Evolutionary conservation across 495 filamentous ascomycete species (phyloP).

Genomic region (Xylaria longipes): DNA sequence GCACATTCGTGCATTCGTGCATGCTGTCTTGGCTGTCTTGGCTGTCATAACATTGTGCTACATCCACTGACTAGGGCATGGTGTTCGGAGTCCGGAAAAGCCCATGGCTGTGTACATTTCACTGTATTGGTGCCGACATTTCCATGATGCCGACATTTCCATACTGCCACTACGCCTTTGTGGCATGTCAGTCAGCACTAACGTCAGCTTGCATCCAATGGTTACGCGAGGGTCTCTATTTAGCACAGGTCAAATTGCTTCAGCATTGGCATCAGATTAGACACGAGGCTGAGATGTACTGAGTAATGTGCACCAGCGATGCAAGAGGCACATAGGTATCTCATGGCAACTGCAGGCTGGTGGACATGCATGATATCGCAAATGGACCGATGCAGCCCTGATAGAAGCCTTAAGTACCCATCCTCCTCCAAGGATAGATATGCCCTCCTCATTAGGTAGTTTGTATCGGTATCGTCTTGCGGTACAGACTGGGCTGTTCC

Average conservation of each 20-base stretch:
- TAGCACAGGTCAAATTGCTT: not conserved
- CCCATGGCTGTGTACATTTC: not conserved
- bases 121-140: not conserved
- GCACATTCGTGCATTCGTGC: not conserved
- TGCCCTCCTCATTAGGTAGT: not conserved
- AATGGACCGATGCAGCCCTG: slow-evolving; percentile 17
- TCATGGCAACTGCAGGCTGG: slow-evolving; percentile 12
- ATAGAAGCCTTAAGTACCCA: not conserved
- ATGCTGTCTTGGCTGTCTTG: no score
- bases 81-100: slow-evolving; percentile 13
- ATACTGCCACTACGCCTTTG: not conserved
- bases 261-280: not conserved
- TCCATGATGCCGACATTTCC: not conserved
- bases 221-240: not conserved
- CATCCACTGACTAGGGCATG: not conserved
- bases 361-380: slow-evolving; percentile 13
- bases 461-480: not conserved
- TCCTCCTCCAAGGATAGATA: not conserved
- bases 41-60: slow-evolving; percentile 1
- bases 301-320: not conserved
- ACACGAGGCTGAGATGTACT: slow-evolving; percentile 17
- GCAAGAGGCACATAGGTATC: not conserved
- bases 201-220: not conserved
- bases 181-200: slow-evolving; percentile 14
- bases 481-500: not conserved